These are phyloP conservation scores for Aspergillus mulundensis DNA, from an alignment of 495 filamentous ascomycete genomes.

Conservation along the genomic window DNA sequence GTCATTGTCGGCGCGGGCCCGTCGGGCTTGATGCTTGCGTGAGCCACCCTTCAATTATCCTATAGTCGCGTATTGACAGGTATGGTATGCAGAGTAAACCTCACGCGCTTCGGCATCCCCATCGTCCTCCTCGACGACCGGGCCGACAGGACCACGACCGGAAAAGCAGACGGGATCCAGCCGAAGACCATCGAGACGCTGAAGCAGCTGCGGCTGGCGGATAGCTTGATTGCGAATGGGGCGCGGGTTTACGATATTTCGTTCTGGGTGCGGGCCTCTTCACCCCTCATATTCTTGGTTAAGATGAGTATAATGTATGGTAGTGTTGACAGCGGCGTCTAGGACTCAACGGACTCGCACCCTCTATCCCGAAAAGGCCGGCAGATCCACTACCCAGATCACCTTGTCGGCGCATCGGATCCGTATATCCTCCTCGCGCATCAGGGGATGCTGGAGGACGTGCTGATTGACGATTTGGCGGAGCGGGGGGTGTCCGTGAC, in stretches of 20 bases:
- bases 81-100: constrained; percentile 34
- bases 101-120: constrained; percentile 64
- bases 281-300: background rate
- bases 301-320: background rate
- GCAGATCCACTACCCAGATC: constrained; percentile 64
- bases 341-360: constrained; percentile 53
- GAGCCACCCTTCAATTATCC: constrained; percentile 21
- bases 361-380: constrained; percentile 60
- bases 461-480: constrained; percentile 61
- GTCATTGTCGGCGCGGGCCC: constrained; percentile 69
- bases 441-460: constrained; percentile 68
- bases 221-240: constrained; percentile 55
- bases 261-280: constrained; percentile 53
- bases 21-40: constrained; percentile 67
- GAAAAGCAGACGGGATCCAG: constrained; percentile 74
- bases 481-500: constrained; percentile 53
- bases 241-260: constrained; percentile 67
- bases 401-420: constrained; percentile 66
- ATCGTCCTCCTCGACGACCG: constrained; percentile 71
- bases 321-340: background rate
- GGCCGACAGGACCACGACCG: constrained; percentile 62
- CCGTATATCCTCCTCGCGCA: constrained; percentile 70
- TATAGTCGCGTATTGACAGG: too few species aligned
- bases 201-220: constrained; percentile 63
- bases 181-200: constrained; percentile 74